A percentile compares a stretch with the other conserved stretches of the same genome.
phyloP scores from a whole-genome alignment of 2,329 filamentous ascomycete genomes.

The Chalara sp. region DNA sequence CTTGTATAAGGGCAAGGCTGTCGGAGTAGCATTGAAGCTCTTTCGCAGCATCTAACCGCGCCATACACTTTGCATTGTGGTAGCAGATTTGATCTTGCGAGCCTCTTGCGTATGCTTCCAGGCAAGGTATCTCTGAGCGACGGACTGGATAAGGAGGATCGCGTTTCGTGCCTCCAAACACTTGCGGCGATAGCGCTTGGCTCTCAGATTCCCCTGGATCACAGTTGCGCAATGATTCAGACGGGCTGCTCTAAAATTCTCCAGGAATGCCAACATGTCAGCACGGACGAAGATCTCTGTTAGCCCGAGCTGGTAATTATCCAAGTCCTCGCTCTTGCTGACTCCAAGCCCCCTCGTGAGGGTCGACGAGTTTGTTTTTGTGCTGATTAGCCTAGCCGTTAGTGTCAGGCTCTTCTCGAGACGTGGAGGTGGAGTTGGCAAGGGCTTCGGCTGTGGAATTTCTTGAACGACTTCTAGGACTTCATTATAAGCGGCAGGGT shows the following conservation, averaged over 20 bases:
- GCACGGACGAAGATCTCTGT: constrained; percentile 98
- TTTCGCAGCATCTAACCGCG: constrained; percentile 82
- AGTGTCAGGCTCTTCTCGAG: neutral
- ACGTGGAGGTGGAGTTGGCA: neutral
- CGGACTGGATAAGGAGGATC: constrained; percentile 71
- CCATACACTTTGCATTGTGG: constrained; percentile 89
- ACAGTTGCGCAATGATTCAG: constrained; percentile 88
- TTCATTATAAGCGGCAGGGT: constrained; percentile 8
- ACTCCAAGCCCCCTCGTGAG: constrained; percentile 63
- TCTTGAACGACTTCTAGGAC: constrained; percentile 9
- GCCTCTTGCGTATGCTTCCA: constrained; percentile 70
- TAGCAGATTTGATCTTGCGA: constrained; percentile 76
- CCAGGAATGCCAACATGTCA: constrained; percentile 93
- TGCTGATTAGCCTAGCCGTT: neutral
- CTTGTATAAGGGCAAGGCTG: constrained; percentile 79
- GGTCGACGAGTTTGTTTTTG: neutral
- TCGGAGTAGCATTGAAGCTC: constrained; percentile 64
- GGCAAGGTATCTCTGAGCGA: constrained; percentile 67
- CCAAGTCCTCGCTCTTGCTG: constrained; percentile 61
- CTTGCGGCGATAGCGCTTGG: constrained; percentile 85
- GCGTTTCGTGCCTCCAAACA: constrained; percentile 79
- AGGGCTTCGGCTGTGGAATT: constrained; percentile 5
- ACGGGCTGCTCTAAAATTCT: constrained; percentile 92
- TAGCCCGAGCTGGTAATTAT: constrained; percentile 92
- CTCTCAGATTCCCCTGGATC: constrained; percentile 93